Percentiles rank a stretch among this genome's conserved stretches.
Conservation (phyloP, 768 basidiomycete species). For the Leucocoprinus sp. region DNA sequence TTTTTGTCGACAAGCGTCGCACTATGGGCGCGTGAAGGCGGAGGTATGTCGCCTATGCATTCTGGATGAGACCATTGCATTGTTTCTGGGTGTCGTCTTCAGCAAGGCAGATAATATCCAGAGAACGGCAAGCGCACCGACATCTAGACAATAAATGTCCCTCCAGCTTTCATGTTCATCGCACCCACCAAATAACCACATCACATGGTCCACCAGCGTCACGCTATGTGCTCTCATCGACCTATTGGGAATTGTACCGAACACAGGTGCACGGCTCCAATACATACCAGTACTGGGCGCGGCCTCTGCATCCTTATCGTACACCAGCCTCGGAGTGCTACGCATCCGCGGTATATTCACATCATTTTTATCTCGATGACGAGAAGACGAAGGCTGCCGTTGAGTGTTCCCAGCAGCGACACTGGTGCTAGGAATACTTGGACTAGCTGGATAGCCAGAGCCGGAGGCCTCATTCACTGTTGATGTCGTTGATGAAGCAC, state of each 20-base stretch:
- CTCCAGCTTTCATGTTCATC: conserved; percentile 69
- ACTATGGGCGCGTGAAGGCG: conserved; percentile 82
- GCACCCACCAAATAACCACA: conserved; percentile 87
- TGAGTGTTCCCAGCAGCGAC: background rate
- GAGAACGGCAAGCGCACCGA: conserved; percentile 37
- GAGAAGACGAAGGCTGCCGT: conserved; percentile 15
- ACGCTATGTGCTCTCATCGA: conserved; percentile 78
- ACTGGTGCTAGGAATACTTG: background rate
- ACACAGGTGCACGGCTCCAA: conserved; percentile 79
- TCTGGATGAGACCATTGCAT: conserved; percentile 85
- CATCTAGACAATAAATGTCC: conserved; percentile 82
- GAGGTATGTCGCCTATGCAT: conserved; percentile 68
- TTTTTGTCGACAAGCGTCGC: conserved; percentile 76
- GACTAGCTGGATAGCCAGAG: background rate
- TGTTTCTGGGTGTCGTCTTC: conserved; percentile 44
- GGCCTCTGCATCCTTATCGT: conserved; percentile 47
- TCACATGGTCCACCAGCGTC: conserved; percentile 72
- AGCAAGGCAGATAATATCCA: background rate
- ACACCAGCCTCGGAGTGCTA: conserved; percentile 49
- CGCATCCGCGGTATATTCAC: conserved; percentile 11
- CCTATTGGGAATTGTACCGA: conserved; percentile 56
- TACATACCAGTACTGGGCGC: conserved; percentile 75
- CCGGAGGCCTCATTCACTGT: background rate
- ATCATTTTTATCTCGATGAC: conserved; percentile 17
- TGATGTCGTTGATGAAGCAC: background rate